Evolutionary conservation across 148 eudicot genomes (phyloP), one percentile per base, ranked within the genome.

Genomic region (Cornus suecica): DNA sequence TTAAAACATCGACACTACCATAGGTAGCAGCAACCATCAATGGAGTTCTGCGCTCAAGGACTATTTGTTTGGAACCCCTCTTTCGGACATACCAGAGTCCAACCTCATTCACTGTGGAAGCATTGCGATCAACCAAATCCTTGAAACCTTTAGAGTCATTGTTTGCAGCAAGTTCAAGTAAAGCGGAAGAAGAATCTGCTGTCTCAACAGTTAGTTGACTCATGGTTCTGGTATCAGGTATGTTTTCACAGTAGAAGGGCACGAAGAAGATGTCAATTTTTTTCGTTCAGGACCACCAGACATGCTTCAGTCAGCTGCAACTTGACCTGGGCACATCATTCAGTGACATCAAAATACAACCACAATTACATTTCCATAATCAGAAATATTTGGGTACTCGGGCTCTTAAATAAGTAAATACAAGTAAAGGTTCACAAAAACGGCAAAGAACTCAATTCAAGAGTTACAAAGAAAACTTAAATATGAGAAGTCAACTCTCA

Each of bases 11-110:
- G 42, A 89, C 52, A 70, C 91, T 89, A 29, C 92, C 92, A 71
- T 87, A 89, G 18, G 88, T 85, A 72, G 95, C 90, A 80, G 95
- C 92, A 78, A 91, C 88, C 92, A 89, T 89, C 15, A 91, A 69
- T 0, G 92, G 95, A 68, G 95, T 91, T 29, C 91, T 78, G 27
- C 80, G 86, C 80, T 89, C 89, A 28, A 77, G 86, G 45, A 85
- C 86, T 70, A 91, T 86, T 56, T 86, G 91, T 72, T 87, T 86
- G 0, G 88, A 82, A 25, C 87, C 84, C 78, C 83, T 86, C 62
- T 84, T 82, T 16, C 91, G 82, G 25, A 84, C 79, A 77, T 89
- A 87, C 92, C 92, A 91, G 30, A 84, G 74, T 34, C 90, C 95
- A 63, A 84, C 74, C 78, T 82, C 84, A 74, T 80, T 79, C 30